Percentiles rank a stretch among this genome's conserved stretches.
Conservation (phyloP, 2,329 filamentous ascomycete species). For the Bipolaris bicolor region DNA sequence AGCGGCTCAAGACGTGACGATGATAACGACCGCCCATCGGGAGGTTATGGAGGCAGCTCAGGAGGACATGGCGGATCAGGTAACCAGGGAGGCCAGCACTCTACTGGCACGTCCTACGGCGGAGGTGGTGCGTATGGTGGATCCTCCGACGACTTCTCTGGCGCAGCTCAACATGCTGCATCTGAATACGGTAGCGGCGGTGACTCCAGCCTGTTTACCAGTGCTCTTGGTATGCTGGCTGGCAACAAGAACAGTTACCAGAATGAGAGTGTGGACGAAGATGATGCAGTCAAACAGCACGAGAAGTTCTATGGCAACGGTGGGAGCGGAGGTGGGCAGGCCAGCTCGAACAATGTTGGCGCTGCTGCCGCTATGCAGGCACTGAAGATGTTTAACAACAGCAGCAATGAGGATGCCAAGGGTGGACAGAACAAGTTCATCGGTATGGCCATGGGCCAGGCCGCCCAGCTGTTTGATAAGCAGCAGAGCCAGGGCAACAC, state of each 20-base stretch:
- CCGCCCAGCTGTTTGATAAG: slow-evolving; percentile 75
- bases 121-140: slow-evolving; percentile 44
- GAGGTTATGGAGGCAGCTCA: slow-evolving; percentile 18
- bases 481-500: slow-evolving; percentile 63
- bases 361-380: slow-evolving; percentile 76
- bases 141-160: slow-evolving; percentile 59
- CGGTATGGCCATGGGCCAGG: slow-evolving; percentile 85
- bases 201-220: slow-evolving; percentile 61
- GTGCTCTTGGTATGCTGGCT: slow-evolving; percentile 61
- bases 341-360: slow-evolving; percentile 59
- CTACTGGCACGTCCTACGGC: slow-evolving; percentile 53
- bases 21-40: neutral
- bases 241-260: slow-evolving; percentile 59
- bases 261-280: slow-evolving; percentile 64
- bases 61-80: slow-evolving; percentile 31
- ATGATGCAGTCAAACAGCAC: slow-evolving; percentile 74
- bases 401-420: slow-evolving; percentile 49
- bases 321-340: slow-evolving; percentile 51
- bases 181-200: slow-evolving; percentile 60
- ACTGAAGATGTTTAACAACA: slow-evolving; percentile 75
- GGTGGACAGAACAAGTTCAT: slow-evolving; percentile 78
- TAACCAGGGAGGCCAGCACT: slow-evolving; percentile 40
- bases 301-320: slow-evolving; percentile 71
- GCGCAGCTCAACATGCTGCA: slow-evolving; percentile 62
- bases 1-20: no score